Evolutionary conservation across 1,284 basidiomycete genomes (phyloP).

Genomic region (Leccinum colubrinum): DNA sequence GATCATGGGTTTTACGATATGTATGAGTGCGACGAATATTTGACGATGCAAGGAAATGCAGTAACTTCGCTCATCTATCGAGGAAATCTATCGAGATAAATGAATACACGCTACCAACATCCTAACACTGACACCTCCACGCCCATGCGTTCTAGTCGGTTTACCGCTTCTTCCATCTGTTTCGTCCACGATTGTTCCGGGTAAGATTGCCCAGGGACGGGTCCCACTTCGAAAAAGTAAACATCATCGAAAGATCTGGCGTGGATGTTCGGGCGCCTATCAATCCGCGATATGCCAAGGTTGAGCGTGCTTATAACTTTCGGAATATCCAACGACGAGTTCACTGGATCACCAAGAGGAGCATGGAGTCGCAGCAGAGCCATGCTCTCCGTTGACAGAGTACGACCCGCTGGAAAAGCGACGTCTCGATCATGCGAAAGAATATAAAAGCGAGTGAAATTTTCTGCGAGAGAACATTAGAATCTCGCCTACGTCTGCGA

Average conservation of each 20-base stretch:
- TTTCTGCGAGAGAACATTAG: constrained; percentile 39
- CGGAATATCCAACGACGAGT: constrained; percentile 13
- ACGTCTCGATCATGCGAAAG: constrained; percentile 38
- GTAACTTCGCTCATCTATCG: background rate
- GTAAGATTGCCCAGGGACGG: constrained; percentile 11
- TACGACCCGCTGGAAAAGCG: constrained; percentile 22
- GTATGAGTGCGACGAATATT: background rate
- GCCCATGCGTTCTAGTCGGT: constrained; percentile 14
- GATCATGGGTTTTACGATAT: background rate
- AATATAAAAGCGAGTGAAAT: constrained; percentile 65
- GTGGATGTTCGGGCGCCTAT: constrained; percentile 56
- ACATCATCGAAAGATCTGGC: constrained; percentile 52
- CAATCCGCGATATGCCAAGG: constrained; percentile 45
- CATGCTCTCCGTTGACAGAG: constrained; percentile 20
- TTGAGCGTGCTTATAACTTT: constrained; percentile 21
- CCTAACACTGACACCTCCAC: constrained; percentile 37
- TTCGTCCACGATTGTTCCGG: constrained; percentile 18
- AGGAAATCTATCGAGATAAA: background rate
- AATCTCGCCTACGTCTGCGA: background rate
- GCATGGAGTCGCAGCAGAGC: constrained; percentile 41
- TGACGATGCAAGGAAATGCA: background rate
- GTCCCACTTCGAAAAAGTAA: constrained; percentile 56
- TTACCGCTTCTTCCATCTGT: constrained; percentile 18
- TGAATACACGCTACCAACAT: constrained; percentile 37
- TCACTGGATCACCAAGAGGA: background rate